These are phyloP conservation scores for Phlebiopsis flavidoalba DNA, from an alignment of 768 basidiomycete species.

Conservation along the genomic window DNA sequence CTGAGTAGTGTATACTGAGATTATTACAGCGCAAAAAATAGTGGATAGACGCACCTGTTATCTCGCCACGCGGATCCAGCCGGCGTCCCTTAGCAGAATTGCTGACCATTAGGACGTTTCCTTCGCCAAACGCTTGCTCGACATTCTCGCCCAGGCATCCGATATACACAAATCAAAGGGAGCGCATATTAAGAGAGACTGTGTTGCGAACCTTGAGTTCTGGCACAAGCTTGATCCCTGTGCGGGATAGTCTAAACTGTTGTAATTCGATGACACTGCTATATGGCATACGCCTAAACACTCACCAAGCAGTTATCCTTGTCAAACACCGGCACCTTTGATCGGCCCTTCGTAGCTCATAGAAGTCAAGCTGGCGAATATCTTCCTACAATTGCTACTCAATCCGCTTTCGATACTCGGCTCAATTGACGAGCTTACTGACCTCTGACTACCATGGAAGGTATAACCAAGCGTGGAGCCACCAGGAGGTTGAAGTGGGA, in stretches of 20 bases:
- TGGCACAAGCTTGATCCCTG: constrained; percentile 68
- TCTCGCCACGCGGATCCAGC: constrained; percentile 74
- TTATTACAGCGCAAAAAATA: neutral
- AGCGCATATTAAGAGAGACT: neutral
- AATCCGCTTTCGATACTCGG: neutral
- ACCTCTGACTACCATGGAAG: constrained; percentile 67
- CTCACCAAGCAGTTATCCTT: constrained; percentile 95
- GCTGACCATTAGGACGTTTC: constrained; percentile 84
- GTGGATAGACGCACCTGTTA: constrained; percentile 49
- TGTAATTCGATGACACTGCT: neutral
- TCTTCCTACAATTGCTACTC: constrained; percentile 51
- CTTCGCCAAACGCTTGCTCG: constrained; percentile 66
- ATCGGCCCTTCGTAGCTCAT: constrained; percentile 63
- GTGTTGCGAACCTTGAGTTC: constrained; percentile 57
- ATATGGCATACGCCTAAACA: constrained; percentile 4
- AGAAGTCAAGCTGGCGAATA: constrained; percentile 81
- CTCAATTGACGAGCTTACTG: constrained; percentile 10
- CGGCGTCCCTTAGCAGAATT: constrained; percentile 89
- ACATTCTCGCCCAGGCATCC: constrained; percentile 75
- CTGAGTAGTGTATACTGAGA: constrained; percentile 32
- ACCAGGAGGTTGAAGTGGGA: constrained; percentile 65
- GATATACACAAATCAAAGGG: constrained; percentile 20
- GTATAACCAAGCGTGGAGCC: constrained; percentile 63
- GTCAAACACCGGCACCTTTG: constrained; percentile 88
- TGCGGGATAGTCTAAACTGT: constrained; percentile 71